Base-by-base conservation (phyloP, 768 basidiomycete species). In the Boletus rufocinnamomeus region DNA sequence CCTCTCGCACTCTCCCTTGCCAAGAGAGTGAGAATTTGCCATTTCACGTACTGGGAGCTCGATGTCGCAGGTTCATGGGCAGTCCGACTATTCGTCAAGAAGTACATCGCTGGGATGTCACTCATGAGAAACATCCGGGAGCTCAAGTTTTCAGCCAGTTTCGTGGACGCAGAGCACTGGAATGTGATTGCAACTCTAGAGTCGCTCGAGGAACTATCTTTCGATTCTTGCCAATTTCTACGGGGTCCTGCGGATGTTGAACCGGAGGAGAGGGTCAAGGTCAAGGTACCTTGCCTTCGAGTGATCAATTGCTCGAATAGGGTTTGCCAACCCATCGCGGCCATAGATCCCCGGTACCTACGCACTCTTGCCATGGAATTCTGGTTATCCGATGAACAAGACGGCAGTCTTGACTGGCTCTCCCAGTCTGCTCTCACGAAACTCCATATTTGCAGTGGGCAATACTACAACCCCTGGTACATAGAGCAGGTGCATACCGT, bases 1-100 rank as follows among this genome's bases (percentile, higher is more conserved):
- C 38, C 38, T 35, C 66, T 69, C 8, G 73, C 74, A 2, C 61
- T 60, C 21, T 64, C 71, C 2, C 56, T 79, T 11, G 70, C 74
- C 5, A 56, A 60, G 41, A 60, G 68, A 27, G 74, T 79, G 46
- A 72, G 66, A 51, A 56, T 56, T 0, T 70, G 70, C 25, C 25
- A 25, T 35, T 63, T 71, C 45, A 37, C 2, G 2, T 0, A 43
- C 38, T 64, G 60, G 66, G 0, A 4, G 14, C 9, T 35, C 32
- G 8, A n/a, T 14, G 10, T 16, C 37, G 4, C 14, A 37, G 37
- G 37, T 3, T 17, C 37, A 7, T 37, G 37, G 13, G 17, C 14
- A 17, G 37, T 37, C 37, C 14, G 16, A 32, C 10, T 32, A 17
- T 37, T 17, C 37, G 6, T 37, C 16, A 37, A 37, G 37, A 32